Evolutionary conservation across 75 land plant genomes (phyloP), one percentile per base, ranked within the genome.

Genomic region (Isoetes taiwanensis): DNA sequence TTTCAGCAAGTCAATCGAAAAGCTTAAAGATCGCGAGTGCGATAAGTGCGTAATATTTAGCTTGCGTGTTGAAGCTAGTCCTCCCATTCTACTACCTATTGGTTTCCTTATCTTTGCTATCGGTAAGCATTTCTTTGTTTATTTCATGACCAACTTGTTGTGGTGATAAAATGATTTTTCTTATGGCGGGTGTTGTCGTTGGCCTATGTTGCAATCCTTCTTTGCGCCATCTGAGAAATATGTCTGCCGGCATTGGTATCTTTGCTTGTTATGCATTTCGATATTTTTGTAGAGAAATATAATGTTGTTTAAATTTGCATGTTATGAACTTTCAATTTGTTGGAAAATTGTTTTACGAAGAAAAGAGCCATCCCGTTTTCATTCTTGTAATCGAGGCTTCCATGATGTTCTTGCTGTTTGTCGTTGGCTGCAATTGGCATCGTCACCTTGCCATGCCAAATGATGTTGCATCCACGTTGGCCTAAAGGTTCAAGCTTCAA

Each of bases 151-250:
- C 50, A 43, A 17, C 30, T 37, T 16, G 16, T 61, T 16, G 32
- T 3, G 10, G 56, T 24, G 32, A 2, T 2, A 28, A 10, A 29
- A 10, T 24, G 26, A 17, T 4, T 46, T 46, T 9, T 4, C 23
- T 4, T 57, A 32, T 60, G 39, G 32, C 75, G 86, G 97, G 97
- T 91, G 43, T 86, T 94, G 19, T 93, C 97, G 34, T 85, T 91
- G 57, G 97, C 94, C 0, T 94, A 91, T 73, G 97, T 94, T 11
- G 97, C 97, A 4, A 91, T 91, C 50, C 72, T 91, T 37, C n/a
- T n/a, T n/a, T n/a, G n/a, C n/a, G 97, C 97, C 43, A 87, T 80
- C 19, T 83, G 86, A 20, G 88, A 83, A 54, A 81, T 81, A 83
- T 91, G 86, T 57, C 82, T 81, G 16, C 97, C 97, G 32, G 66